phyloP scores from a whole-genome alignment of 2,329 filamentous ascomycete species.

The Chrysoporthe cubensis region DNA sequence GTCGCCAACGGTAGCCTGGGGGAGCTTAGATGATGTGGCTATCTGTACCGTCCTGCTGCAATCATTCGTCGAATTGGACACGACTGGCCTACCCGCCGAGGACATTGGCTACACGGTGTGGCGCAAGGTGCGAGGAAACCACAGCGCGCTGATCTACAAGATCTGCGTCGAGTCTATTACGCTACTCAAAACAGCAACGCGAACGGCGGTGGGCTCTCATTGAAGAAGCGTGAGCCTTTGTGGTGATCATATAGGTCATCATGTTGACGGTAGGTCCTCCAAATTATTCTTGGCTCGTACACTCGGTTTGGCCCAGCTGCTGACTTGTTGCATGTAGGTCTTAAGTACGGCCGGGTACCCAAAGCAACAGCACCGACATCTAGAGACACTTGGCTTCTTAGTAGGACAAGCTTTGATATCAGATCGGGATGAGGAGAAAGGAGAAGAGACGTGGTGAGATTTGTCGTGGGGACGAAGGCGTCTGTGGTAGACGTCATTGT shows the following conservation, averaged over 20 bases:
- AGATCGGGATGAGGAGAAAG: no score
- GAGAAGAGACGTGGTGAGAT: no score
- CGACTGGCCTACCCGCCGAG: constrained; percentile 44
- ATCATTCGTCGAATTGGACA: constrained; percentile 55
- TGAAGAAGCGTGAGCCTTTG: constrained; percentile 36
- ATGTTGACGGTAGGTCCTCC: constrained; percentile 50
- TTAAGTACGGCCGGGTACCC: constrained; percentile 33
- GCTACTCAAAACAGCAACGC: constrained; percentile 62
- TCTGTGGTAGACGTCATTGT: no score
- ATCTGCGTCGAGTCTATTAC: constrained; percentile 64
- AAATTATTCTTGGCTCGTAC: no score
- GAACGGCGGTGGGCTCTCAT: no score
- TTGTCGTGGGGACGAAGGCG: no score
- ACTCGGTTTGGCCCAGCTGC: no score
- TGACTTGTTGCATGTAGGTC: constrained; percentile 46
- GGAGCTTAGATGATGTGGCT: constrained; percentile 61
- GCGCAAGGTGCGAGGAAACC: constrained; percentile 46
- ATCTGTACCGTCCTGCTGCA: constrained; percentile 53
- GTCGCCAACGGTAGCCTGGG: constrained; percentile 61
- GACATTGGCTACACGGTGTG: constrained; percentile 56
- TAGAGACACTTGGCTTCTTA: no score
- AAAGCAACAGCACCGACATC: no score
- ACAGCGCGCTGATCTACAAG: constrained; percentile 49
- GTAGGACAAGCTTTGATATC: no score
- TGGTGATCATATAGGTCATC: constrained; percentile 64